phyloP scores from a whole-genome alignment of 208 protist species.

The Wallacemonas sp. region DNA sequence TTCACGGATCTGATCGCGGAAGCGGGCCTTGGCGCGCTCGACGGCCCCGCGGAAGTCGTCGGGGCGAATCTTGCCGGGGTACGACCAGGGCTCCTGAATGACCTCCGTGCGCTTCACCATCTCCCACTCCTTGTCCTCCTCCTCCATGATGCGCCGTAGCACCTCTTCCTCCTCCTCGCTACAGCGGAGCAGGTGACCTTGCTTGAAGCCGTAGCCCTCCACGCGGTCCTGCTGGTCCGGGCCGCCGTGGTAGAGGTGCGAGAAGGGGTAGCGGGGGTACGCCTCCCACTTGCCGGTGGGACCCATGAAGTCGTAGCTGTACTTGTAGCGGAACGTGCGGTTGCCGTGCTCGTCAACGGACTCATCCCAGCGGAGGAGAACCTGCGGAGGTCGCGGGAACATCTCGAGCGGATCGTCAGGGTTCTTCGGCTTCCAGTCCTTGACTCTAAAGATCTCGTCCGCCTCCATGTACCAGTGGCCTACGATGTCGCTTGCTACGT shows the following conservation, averaged over 20 bases:
- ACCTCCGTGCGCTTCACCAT: constrained; percentile 91
- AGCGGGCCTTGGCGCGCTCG: constrained; percentile 85
- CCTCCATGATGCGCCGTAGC: constrained; percentile 88
- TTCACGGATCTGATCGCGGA: constrained; percentile 74
- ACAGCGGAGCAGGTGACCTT: constrained; percentile 86
- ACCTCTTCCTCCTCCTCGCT: constrained; percentile 87
- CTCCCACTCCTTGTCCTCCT: constrained; percentile 91
- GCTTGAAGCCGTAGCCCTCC: constrained; percentile 90
- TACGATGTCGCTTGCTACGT: constrained; percentile 79
- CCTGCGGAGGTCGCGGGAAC: constrained; percentile 86
- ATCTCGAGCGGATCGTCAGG: constrained; percentile 87
- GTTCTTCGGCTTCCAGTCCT: constrained; percentile 90
- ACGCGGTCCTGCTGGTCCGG: constrained; percentile 74
- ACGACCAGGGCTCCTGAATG: constrained; percentile 90
- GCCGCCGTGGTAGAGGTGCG: constrained; percentile 75
- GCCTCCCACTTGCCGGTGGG: constrained; percentile 87
- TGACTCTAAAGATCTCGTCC: constrained; percentile 85
- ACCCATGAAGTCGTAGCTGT: constrained; percentile 87
- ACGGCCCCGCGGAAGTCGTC: constrained; percentile 83
- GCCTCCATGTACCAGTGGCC: constrained; percentile 92
- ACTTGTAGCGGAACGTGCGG: constrained; percentile 90
- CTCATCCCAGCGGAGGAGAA: constrained; percentile 86
- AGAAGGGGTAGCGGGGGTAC: constrained; percentile 89
- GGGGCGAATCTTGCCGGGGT: constrained; percentile 86
- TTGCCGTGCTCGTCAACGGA: constrained; percentile 89